Evolutionary conservation across 768 basidiomycete genomes (phyloP).

Genomic region (Boletus speciosus): DNA sequence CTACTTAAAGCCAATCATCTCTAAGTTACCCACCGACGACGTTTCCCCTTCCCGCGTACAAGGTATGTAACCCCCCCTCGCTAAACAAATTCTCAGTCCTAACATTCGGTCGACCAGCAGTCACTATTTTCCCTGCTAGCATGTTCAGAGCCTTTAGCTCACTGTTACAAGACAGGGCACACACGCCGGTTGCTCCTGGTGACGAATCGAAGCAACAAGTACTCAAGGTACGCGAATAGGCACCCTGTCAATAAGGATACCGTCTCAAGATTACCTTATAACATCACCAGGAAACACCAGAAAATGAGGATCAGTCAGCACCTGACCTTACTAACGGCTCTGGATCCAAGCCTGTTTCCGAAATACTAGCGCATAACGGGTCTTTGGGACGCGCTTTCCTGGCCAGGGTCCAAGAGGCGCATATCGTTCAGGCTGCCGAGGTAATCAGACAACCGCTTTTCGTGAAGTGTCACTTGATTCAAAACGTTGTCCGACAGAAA

Average conservation of each 20-base stretch:
- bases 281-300: not conserved
- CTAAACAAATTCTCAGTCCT: not conserved
- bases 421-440: not conserved
- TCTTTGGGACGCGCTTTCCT: not conserved
- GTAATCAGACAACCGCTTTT: not conserved
- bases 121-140: not conserved
- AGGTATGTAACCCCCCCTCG: not conserved
- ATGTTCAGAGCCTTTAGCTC: not conserved
- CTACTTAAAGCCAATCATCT: not conserved
- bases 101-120: not conserved
- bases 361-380: not conserved
- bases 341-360: not conserved
- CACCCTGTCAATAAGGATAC: not conserved
- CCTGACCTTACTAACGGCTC: not conserved
- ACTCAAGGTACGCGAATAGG: not conserved
- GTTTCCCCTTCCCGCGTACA: not conserved
- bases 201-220: not conserved
- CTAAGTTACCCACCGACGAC: not conserved
- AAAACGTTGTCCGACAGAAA: not conserved
- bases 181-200: no score
- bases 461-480: not conserved
- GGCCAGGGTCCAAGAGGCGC: not conserved
- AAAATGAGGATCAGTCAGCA: not conserved
- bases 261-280: not conserved
- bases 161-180: not conserved